Evolutionary conservation across 345 rosid species (phyloP), one percentile per base, ranked within the genome.

Genomic region (Eucalyptus curtisii): DNA sequence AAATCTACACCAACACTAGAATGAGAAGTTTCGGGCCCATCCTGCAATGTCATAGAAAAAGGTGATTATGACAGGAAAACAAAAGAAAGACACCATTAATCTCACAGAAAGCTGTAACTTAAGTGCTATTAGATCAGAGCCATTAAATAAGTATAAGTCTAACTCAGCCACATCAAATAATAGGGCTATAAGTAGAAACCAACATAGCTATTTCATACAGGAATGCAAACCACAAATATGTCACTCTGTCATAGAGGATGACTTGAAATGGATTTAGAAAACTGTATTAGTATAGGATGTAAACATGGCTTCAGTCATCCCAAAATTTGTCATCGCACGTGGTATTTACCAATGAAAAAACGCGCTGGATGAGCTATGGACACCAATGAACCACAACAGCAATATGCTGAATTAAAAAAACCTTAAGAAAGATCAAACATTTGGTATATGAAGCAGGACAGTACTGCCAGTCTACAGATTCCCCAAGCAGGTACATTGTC

Each of bases 21-120:
- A 88, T 90, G 94, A 85, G 92, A 92, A 87, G 93, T 86, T 81
- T 91, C 92, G 40, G 90, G 90, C 89, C 93, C 95, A 86, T 94
- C 96, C 99, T 95, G 94, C 90, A 91, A 66, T 90, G 42, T 68
- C 81, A 64, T 25, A 17, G 87, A 59, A 90, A 89, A 89, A 68
- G 61, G 44, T 10, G 40, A 53, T 68, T 42, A 61, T 33, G 31
- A 79, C 31, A 80, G 68, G 66, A 27, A 59, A 61, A 24, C n/a
- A 48, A 30, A 14, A 49, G 33, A 80, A 20, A 15, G 25, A 53
- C 27, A 20, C 57, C 31, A 55, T 31, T 13, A 25, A 88, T 57
- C 42, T 50, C 50, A 76, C 14, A 76, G 82, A 50, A 66, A 27
- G 25, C 42, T 25, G 19, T 42, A 59, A 87, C 40, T 25, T 37